Base-by-base conservation (phyloP, 805 yeast genomes). In the Teunomyces lycoperdinae region DNA sequence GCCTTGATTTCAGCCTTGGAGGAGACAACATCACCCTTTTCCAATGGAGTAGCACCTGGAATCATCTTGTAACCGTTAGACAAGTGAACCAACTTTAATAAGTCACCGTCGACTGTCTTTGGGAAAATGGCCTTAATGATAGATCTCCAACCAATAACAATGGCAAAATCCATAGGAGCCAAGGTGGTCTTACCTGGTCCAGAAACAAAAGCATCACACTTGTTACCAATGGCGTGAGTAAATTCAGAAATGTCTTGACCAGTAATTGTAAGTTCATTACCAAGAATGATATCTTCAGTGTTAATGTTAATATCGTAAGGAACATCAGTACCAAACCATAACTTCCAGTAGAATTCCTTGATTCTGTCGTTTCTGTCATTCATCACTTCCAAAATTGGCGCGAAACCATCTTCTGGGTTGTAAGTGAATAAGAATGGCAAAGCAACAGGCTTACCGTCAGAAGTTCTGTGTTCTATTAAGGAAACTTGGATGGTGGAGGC, bases 91-190 rank as follows among this genome's bases (percentile, higher is more conserved):
- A 94, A 80, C 67, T 85, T 87, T 73, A 94, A 78, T 64, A 94
- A 78, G 68, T 94, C 99, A 71, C 99, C 99, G 67, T 95, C 98
- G 61, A 94, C 95, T 53, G 85, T 83, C 66, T 82, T 81, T 47
- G 99, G 99, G 94, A 94, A 94, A 59, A 94, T 88, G n/a, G 97
- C 91, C 76, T 87, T 89, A 76, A 94, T 92, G 66, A 94, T 92
- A 44, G 97, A 95, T 74, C 86, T 87, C 99, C 99, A 94, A 41
- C 99, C 98, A 59, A 91, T 82, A 49, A 94, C 97, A 68, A 94
- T 94, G 43, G 99, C 98, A 65, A 91, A 94, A 76, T 94, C 99
- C 98, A 94, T 92, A 62, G 99, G 99, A 43, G 98, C 99, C 58
- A 83, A 77, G 50, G 89, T 84, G 54, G 79, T 80, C 69, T 88